phyloP scores from a whole-genome alignment of 148 eudicot species.

The Fallopia convolvulus region DNA sequence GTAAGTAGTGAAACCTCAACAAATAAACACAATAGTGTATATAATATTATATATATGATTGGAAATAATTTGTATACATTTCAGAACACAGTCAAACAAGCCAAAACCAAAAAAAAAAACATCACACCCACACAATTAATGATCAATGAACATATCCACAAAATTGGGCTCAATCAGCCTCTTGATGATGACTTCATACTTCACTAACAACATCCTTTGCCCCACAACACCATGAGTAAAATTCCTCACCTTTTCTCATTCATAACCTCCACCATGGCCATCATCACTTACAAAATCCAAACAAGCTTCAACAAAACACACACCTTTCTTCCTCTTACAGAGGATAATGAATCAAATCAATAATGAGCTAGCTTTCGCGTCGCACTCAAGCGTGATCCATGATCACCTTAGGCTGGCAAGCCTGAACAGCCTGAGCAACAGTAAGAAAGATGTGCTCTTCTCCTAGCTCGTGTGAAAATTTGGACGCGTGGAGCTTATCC shows the following conservation, averaged over 20 bases:
- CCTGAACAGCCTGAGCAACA: constrained; percentile 65
- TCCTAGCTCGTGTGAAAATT: constrained; percentile 40
- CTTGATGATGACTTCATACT: not conserved
- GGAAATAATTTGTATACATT: not conserved
- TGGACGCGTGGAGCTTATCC: constrained; percentile 71
- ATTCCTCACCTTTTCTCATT: not conserved
- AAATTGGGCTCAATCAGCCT: constrained; percentile 3
- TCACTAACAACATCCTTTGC: not conserved
- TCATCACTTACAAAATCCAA: not conserved
- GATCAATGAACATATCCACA: constrained; percentile 5
- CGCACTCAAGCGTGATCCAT: constrained; percentile 29
- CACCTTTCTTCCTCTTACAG: not conserved
- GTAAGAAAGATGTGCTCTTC: constrained; percentile 67
- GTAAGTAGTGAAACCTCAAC: not conserved
- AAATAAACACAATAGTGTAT: not conserved
- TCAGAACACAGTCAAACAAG: not conserved
- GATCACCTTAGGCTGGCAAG: constrained; percentile 41
- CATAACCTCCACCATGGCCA: not conserved
- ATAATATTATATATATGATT: not conserved
- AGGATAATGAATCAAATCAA: not conserved
- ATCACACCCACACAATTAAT: not conserved
- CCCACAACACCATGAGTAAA: not conserved
- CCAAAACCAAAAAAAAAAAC: not conserved
- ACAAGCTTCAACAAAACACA: constrained; percentile 5
- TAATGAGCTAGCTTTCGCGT: not conserved